Base-by-base conservation (phyloP, 306 rosid genomes). In the Lagenaria siceraria region DNA sequence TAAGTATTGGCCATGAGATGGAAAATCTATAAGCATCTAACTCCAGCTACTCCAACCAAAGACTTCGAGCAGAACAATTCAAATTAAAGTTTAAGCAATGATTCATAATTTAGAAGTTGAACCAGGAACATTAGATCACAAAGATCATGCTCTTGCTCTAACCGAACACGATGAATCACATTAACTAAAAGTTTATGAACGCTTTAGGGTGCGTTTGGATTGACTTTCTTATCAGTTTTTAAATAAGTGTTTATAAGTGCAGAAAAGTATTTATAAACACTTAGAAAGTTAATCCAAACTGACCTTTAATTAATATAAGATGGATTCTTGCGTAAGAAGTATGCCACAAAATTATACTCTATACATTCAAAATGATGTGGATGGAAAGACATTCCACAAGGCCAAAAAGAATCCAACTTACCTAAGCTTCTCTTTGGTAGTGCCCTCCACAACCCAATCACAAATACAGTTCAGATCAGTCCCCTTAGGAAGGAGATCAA, bases 401-500 rank as follows among this genome's bases (percentile, higher is more conserved):
- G 14, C 56, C 74, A 77, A 53, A 61, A 13, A 1, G 65, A 10
- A 80, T 68, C 33, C 77, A 60, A 76, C 93, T 84, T 86, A 94
- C 98, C 90, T 90, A 55, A 94, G 91, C 85, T 89, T 90, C 88
- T 85, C 92, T 82, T 83, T 94, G 33, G 86, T 79, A 64, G 84
- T 88, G 72, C 97, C 97, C 85, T 94, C 98, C 54, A 89, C 95
- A 42, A 90, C 92, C 98, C 98, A 94, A 82, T 94, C 98, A 82
- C 95, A 97, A 76, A 94, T 53, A 79, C 96, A 94, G 78, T 94
- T 92, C 52, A 94, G 85, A 89, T 92, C 96, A 76, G 96, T 94
- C 72, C 90, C 96, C 80, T 90, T 90, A 15, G 97, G 97, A 60
- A 94, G 96, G 36, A 94, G 93, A 81, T 94, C 98, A 42, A 94